phyloP scores from a whole-genome alignment of 208 protist genomes.

The Wallacemonas sp. region DNA sequence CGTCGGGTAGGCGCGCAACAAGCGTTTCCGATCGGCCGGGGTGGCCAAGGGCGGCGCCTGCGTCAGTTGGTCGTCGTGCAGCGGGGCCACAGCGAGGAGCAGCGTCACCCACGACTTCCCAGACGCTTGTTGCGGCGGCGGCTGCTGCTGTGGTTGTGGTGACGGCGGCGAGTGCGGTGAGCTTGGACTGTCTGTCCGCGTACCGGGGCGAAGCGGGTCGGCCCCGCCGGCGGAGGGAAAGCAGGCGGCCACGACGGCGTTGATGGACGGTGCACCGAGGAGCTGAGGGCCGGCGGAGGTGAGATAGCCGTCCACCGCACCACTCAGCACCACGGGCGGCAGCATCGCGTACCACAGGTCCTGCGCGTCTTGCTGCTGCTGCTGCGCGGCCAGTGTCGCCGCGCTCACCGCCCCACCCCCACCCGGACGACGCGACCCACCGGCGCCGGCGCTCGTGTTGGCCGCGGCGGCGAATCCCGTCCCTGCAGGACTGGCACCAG shows the following conservation, averaged over 20 bases:
- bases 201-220: constrained; percentile 6
- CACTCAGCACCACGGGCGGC: constrained; percentile 67
- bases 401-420: constrained; percentile 22
- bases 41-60: constrained; percentile 30
- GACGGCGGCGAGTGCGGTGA: too few species aligned
- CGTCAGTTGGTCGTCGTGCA: constrained; percentile 41
- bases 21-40: constrained; percentile 31
- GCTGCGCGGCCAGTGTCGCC: constrained; percentile 16
- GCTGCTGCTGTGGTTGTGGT: too few species aligned
- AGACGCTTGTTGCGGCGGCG: neutral
- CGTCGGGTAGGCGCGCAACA: constrained; percentile 18
- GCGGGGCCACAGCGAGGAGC: constrained; percentile 62
- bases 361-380: constrained; percentile 33
- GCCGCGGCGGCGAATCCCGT: constrained; percentile 1
- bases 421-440: constrained; percentile 11
- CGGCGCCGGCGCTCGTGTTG: constrained; percentile 14
- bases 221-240: constrained; percentile 20
- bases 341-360: constrained; percentile 58
- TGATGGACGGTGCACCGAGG: constrained; percentile 68
- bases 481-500: constrained; percentile 12
- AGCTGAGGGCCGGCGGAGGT: constrained; percentile 34
- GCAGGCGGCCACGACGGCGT: constrained; percentile 67
- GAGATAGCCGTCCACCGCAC: constrained; percentile 42
- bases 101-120: constrained; percentile 34
- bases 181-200: neutral